Evolutionary conservation across 768 basidiomycete species (phyloP), one percentile per base, ranked within the genome.

Genomic region (Leucosporidium yakuticum): DNA sequence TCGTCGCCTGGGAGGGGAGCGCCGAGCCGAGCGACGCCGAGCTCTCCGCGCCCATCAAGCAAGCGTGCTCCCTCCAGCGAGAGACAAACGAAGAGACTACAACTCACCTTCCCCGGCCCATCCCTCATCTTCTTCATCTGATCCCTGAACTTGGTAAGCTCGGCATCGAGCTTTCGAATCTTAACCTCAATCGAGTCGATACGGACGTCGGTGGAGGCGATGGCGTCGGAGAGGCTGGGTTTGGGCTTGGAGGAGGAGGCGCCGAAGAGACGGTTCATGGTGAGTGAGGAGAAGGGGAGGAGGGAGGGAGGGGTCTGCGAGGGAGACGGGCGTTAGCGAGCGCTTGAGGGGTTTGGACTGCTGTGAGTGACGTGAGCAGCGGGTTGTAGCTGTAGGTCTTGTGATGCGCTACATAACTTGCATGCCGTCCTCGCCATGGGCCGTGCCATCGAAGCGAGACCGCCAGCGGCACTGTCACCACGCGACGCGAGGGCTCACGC

Each of bases 71-170:
- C n/a, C n/a, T n/a, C n/a, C n/a, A n/a, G n/a, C n/a, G n/a, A n/a
- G n/a, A 14, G 12, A n/a, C n/a, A n/a, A n/a, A n/a, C n/a, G n/a
- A n/a, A n/a, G n/a, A 54, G 21, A 27, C 48, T 15, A 29, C 21
- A 20, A 73, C 80, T 60, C 74, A 94, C 94, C 86, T 96, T 99
- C 61, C 95, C 95, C 31, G 96, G 93, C 0, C 96, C 96, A 73
- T 87, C 88, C 29, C 91, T 83, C 77, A 99, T 82, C 80, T 91
- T 95, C 74, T 86, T 84, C 90, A 99, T 91, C 80, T 98, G 96
- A 63, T 94, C 91, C 79, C 93, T 92, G 82, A 96, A 97, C 49
- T 89, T 83, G 58, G 82, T 83, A 25, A 99, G 84, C 77, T 99
- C 96, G 8, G 87, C 94, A 76, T 98, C 94, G 34, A 99, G 84